A percentile compares a stretch with the other conserved stretches of the same genome.
These are phyloP conservation scores for Ambrosiella beaveri DNA, from an alignment of 2,329 filamentous ascomycete species.

Conservation along the genomic window DNA sequence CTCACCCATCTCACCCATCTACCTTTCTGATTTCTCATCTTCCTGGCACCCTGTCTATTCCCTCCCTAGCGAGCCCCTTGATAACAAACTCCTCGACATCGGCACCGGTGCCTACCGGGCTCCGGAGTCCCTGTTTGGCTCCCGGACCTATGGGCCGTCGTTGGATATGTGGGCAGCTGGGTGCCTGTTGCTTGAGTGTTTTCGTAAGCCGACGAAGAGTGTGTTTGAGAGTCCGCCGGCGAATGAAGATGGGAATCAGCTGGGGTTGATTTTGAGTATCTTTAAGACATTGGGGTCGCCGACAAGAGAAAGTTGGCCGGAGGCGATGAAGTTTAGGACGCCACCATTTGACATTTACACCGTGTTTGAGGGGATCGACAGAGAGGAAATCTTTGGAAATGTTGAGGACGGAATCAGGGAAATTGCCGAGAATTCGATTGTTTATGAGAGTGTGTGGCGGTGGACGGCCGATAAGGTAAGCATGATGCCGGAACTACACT, in stretches of 20 bases:
- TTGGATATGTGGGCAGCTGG: constrained; percentile 87
- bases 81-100: constrained; percentile 73
- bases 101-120: constrained; percentile 84
- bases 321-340: constrained; percentile 46
- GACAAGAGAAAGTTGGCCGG: constrained; percentile 64
- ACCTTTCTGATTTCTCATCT: constrained; percentile 82
- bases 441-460: constrained; percentile 50
- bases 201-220: constrained; percentile 33
- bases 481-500: not conserved
- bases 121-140: constrained; percentile 78
- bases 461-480: constrained; percentile 39
- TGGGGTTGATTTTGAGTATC: constrained; percentile 79
- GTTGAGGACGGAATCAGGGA: constrained; percentile 41
- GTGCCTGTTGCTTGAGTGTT: constrained; percentile 65
- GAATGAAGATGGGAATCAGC: constrained; percentile 71
- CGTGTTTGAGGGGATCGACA: constrained; percentile 48
- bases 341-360: constrained; percentile 87
- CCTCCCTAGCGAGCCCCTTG: constrained; percentile 41
- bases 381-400: constrained; percentile 52
- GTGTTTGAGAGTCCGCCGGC: constrained; percentile 64
- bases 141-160: constrained; percentile 49
- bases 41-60: constrained; percentile 45
- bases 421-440: constrained; percentile 50
- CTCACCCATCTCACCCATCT: constrained; percentile 39
- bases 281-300: constrained; percentile 87